phyloP scores from a whole-genome alignment of 2,329 filamentous ascomycete species.

The Pseudogymnoascus sp. region DNA sequence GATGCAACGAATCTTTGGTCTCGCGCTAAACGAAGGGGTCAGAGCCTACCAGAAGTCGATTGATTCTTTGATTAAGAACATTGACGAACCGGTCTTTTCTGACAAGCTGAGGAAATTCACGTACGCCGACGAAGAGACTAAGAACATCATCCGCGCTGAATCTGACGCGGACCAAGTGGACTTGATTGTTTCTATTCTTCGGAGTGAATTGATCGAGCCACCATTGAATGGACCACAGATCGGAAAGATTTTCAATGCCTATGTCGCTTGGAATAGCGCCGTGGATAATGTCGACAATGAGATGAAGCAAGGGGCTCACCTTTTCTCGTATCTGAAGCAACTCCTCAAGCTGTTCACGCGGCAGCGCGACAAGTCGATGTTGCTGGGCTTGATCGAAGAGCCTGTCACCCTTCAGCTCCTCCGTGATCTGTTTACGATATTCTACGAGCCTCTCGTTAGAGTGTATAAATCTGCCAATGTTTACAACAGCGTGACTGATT shows the following conservation, averaged over 20 bases:
- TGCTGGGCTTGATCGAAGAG: conserved; percentile 91
- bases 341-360: conserved; percentile 85
- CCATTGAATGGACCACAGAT: conserved; percentile 67
- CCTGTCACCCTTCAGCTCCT: conserved; percentile 95
- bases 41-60: conserved; percentile 79
- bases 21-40: conserved; percentile 87
- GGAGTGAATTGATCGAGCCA: conserved; percentile 68
- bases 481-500: conserved; percentile 94
- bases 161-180: conserved; percentile 69
- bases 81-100: conserved; percentile 72
- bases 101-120: conserved; percentile 76
- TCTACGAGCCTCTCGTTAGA: conserved; percentile 92
- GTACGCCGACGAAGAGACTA: conserved; percentile 65
- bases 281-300: conserved; percentile 87
- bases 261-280: conserved; percentile 90
- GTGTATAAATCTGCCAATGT: conserved; percentile 99
- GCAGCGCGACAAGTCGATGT: conserved; percentile 93
- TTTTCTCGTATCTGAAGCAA: conserved; percentile 93
- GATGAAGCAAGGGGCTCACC: conserved; percentile 78
- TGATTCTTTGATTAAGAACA: conserved; percentile 65
- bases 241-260: conserved; percentile 82
- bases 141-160: conserved; percentile 65
- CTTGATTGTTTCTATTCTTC: conserved; percentile 74
- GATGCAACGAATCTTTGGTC: conserved; percentile 87
- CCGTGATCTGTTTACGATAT: conserved; percentile 94